Base-by-base conservation (phyloP, 2,329 filamentous ascomycete genomes). In the Neoarthrinium moseri region DNA sequence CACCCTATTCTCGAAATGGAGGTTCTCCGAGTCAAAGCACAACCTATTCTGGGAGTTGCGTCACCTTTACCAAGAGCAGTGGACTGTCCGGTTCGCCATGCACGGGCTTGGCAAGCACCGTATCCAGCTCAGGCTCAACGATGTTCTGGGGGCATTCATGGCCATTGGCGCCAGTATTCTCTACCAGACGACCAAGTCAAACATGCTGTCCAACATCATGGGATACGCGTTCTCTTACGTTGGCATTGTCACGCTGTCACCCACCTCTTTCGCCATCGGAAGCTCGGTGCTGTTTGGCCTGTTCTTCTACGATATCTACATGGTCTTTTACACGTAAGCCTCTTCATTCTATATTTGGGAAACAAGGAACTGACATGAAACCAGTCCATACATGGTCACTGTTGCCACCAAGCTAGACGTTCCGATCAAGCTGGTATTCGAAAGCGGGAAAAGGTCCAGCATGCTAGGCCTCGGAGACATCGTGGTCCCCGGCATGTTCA, bases 401-500 rank as follows among this genome's bases (percentile, higher is more conserved):
- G 89, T 99, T 7, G 94, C 92, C 11, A 95, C 86, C 6, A 87
- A 86, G 32, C 74, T 99, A 21, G 92, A 99, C 55, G 88, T 92
- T 0, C 94, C 92, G 0, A 94, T 96, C 64, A 97, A 96, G 64
- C 80, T 99, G 6, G 78, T 94, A 5, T 95, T 96, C 51, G 65
- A 74, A 18, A 70, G 74, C 2, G 84, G 87, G 2, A 77, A 79
- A n/a, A 83, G 85, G 20, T 70, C 73, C 22, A 81, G 89, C 43
- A 95, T 97, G 79, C 83, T 99, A 6, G 92, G 92, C 0, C 77
- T 97, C 0, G 92, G 92, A n/a, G 92, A 99, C 61, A 88, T 99
- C 47, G 88, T 96, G 2, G 75, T 99, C 4, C 92, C 92, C 0
- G 94, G 92, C 7, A 90, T 97, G 59, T 85, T 96, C 69, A 86